Conservation (phyloP, 148 eudicot genomes). For the Fagopyrum tataricum region DNA sequence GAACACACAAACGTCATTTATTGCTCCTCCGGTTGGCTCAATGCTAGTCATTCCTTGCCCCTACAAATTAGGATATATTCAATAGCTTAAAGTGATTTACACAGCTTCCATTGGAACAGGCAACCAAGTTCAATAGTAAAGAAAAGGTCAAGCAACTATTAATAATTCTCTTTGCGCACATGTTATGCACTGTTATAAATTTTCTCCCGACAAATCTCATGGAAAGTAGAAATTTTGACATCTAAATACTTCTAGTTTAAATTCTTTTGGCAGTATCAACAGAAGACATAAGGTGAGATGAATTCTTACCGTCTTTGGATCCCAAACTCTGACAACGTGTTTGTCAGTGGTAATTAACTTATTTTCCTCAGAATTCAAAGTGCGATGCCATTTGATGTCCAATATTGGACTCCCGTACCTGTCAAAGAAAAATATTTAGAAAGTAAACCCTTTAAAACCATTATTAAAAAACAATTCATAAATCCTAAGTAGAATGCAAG, state of each 20-base stretch:
- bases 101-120: neutral
- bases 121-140: neutral
- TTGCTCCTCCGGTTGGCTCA: conserved; percentile 79
- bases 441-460: neutral
- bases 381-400: conserved; percentile 85
- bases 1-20: conserved; percentile 78
- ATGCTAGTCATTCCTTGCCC: conserved; percentile 96
- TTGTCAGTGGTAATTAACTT: conserved; percentile 73
- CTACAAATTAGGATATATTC: conserved; percentile 31
- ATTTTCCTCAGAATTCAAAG: conserved; percentile 56
- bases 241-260: neutral
- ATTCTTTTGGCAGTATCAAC: neutral
- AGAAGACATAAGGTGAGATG: conserved; percentile 5
- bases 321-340: conserved; percentile 91
- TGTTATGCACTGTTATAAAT: neutral
- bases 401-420: conserved; percentile 92
- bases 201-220: neutral
- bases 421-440: conserved; percentile 12
- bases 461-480: neutral
- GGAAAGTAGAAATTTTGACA: neutral
- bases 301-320: conserved; percentile 78
- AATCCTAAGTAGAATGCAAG: neutral
- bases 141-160: neutral
- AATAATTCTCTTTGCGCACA: neutral
- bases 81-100: neutral